These are phyloP conservation scores for Chaetomiaceae sp. DNA, from an alignment of 2,329 filamentous ascomycete genomes.

Conservation along the genomic window DNA sequence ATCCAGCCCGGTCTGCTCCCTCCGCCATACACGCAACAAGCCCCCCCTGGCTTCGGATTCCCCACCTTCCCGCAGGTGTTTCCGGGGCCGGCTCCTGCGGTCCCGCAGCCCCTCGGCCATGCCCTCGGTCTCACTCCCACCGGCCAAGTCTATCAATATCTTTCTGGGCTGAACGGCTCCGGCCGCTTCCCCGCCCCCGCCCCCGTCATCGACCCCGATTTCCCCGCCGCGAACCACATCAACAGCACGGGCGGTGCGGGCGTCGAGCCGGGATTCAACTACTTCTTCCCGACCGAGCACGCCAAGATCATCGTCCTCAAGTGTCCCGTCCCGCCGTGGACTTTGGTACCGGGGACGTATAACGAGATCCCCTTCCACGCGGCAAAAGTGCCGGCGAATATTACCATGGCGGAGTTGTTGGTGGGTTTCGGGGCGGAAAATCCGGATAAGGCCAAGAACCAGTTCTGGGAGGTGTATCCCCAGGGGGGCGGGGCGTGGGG, in stretches of 20 bases:
- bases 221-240: constrained; percentile 51
- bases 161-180: constrained; percentile 28
- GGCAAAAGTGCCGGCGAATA: constrained; percentile 49
- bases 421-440: constrained; percentile 55
- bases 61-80: no score
- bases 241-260: constrained; percentile 56
- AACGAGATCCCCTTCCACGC: constrained; percentile 44
- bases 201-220: constrained; percentile 40
- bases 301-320: constrained; percentile 58
- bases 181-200: constrained; percentile 39
- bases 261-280: constrained; percentile 59
- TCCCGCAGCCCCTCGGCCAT: neutral
- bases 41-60: no score
- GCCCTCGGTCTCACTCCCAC: neutral
- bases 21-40: neutral
- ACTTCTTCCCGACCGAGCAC: constrained; percentile 55
- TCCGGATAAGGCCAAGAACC: constrained; percentile 47
- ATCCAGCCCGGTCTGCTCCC: no score
- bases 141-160: constrained; percentile 14
- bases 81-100: no score
- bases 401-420: constrained; percentile 53
- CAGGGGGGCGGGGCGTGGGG: constrained; percentile 57
- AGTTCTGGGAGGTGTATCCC: constrained; percentile 52
- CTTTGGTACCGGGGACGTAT: constrained; percentile 35
- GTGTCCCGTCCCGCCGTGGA: constrained; percentile 49